Percentiles rank a stretch among this genome's conserved stretches.
Conservation (phyloP, 768 basidiomycete genomes). For the Leccinellum luteum region DNA sequence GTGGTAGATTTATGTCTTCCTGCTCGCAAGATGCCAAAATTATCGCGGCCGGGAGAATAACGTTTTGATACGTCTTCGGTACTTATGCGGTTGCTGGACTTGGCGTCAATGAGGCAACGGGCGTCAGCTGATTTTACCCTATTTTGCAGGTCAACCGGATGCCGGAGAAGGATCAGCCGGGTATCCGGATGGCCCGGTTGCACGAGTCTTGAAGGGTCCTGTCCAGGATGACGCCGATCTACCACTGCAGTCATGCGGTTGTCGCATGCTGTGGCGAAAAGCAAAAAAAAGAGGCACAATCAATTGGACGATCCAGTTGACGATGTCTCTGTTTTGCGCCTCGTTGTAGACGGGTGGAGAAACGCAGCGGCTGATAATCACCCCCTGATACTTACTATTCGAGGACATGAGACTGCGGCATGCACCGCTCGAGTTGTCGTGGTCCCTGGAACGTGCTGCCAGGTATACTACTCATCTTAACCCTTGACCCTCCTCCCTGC, state of each 20-base stretch:
- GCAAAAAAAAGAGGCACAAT: background rate
- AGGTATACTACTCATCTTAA: background rate
- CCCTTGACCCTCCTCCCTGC: slow-evolving; percentile 20
- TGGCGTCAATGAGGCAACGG: slow-evolving; percentile 1
- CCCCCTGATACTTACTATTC: background rate
- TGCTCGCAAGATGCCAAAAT: background rate
- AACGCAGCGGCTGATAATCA: background rate
- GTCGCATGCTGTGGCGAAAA: background rate
- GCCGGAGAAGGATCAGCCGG: background rate
- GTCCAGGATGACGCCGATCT: background rate
- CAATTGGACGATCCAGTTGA: background rate
- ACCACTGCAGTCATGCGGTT: background rate
- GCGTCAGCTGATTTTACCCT: background rate
- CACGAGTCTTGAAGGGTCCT: background rate
- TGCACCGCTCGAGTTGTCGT: background rate
- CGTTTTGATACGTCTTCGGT: background rate
- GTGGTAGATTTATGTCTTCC: background rate
- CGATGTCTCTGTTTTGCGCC: background rate
- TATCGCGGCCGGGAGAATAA: background rate
- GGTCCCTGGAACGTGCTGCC: slow-evolving; percentile 21
- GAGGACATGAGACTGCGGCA: slow-evolving; percentile 8
- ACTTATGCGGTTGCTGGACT: background rate
- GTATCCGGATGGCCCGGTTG: background rate
- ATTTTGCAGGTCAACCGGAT: background rate
- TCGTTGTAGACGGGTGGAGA: background rate